These are phyloP conservation scores for Citrus medica DNA, from an alignment of 345 rosid species.

Conservation along the genomic window DNA sequence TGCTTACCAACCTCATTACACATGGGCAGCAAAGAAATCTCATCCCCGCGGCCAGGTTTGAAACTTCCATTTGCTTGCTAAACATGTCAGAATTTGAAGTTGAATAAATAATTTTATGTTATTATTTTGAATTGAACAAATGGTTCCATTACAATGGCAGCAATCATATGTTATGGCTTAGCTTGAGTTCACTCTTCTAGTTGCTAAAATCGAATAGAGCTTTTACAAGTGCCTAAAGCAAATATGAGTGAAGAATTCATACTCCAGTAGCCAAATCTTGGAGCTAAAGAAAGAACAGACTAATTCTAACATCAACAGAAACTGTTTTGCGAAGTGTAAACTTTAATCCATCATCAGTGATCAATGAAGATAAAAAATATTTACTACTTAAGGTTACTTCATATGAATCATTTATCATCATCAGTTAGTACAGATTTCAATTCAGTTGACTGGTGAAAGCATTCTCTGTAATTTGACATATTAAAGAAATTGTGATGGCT, in stretches of 20 bases:
- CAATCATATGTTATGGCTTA: neutral
- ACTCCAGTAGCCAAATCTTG: neutral
- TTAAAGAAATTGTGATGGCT: neutral
- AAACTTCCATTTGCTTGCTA: neutral
- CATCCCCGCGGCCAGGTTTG: slow-evolving; percentile 62
- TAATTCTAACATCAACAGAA: neutral
- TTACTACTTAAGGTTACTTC: neutral
- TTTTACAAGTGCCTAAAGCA: neutral
- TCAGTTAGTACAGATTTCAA: neutral
- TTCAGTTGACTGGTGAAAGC: neutral
- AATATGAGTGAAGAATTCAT: neutral
- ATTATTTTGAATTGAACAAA: neutral
- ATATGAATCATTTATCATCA: neutral
- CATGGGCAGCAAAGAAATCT: slow-evolving; percentile 49
- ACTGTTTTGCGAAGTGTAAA: too few relatives aligned
- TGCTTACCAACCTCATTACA: slow-evolving; percentile 54
- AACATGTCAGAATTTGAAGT: neutral
- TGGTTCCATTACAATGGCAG: neutral
- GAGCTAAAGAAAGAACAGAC: neutral
- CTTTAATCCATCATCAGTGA: neutral
- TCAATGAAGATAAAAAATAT: neutral
- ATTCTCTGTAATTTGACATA: neutral
- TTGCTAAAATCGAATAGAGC: neutral
- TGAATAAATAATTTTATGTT: too few relatives aligned
- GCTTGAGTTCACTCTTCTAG: neutral